Base-by-base conservation (phyloP, 2,329 filamentous ascomycete genomes). In the Phialemoniopsis sp. region DNA sequence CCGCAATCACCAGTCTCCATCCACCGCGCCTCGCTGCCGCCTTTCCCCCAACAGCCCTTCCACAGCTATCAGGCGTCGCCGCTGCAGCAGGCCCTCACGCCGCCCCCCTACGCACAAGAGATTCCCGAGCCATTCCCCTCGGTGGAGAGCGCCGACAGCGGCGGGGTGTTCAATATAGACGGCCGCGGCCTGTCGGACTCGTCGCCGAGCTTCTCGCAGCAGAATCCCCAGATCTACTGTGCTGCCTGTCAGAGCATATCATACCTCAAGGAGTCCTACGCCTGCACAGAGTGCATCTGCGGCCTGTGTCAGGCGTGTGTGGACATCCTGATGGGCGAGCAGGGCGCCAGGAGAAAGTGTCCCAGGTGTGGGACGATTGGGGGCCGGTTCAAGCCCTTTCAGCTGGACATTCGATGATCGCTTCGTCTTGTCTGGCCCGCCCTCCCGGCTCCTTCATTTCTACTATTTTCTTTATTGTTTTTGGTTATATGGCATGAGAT, bases 221-320 rank as follows among this genome's bases (percentile, higher is more conserved):
- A 89, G 38, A 75, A 75, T 46, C 85, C 91, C 4, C 87, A 95
- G 58, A 95, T 97, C 32, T 95, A 95, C 59, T 97, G 91, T 59
- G 87, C 90, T 15, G 87, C 85, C 35, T 97, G 91, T 57, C 82
- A 87, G 47, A 80, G 84, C 29, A 72, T 89, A 14, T 90, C 85
- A 37, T 68, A 83, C 10, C 68, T 97, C 18, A 84, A 82, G 54
- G 86, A 91, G 53, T 93, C 88, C 28, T 96, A 89, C 56, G 91
- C 91, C 16, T 97, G 91, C 60, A 95, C 90, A 2, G 90, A 96
- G 62, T 97, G 93, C 60, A 95, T 97, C 47, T 95, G 89, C 58
- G 91, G 90, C 13, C 76, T 97, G 36, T 97, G 93, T 62, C 80
- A 84, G 47, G 81, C 89, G 43, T 97, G 91, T 54, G 89, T 96